Evolutionary conservation across 2,329 filamentous ascomycete genomes (phyloP), one percentile per base, ranked within the genome.

Genomic region (Parastagonospora nodorum): DNA sequence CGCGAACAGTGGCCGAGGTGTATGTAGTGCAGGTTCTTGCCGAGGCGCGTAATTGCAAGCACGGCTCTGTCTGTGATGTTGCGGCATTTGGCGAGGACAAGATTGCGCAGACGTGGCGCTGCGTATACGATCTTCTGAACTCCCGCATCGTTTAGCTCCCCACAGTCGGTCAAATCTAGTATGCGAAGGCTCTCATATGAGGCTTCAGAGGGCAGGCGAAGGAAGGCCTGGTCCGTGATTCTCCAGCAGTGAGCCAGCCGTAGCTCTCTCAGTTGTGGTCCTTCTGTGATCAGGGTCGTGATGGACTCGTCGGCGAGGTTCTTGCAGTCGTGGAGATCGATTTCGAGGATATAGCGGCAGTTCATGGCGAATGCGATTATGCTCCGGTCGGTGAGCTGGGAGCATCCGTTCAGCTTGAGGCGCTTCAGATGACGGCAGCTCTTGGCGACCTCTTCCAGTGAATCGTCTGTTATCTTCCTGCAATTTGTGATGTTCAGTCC

Each of bases 1-100:
- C 92, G 86, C 27, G 85, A 85, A 74, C 94, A 99, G 73, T 99
- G 94, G 8, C 94, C 94, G 2, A 99, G 82, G 68, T 99, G 94
- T 45, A 99, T 88, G 72, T 96, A 97, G 74, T 99, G 94, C 47
- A 99, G 78, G 65, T 97, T 99, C 79, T 97, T 97, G 55, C 92
- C 92, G 4, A 99, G 82, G 63, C 85, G 88, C 49, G 92, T 88
- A 57, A 99, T 97, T 48, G 92, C 88, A 62, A 88, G 81, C 8
- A 99, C 92, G 8, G 93, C 88, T 40, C 84, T 83, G 75, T 99
- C 93, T 1, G 94, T 97, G 66, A 99, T 90, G 66, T 92, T 88
- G 58, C 89, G 85, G 74, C 94, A 99, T 76, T 99, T 99, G 58
- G 92, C 91, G 12, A 99, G 82, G 5, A 99, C 92, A 2, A 99